Percentiles rank a stretch among this genome's conserved stretches.
phyloP scores from a whole-genome alignment of 192 early-diverging fungal genomes.

The Piromyces sp. region DNA sequence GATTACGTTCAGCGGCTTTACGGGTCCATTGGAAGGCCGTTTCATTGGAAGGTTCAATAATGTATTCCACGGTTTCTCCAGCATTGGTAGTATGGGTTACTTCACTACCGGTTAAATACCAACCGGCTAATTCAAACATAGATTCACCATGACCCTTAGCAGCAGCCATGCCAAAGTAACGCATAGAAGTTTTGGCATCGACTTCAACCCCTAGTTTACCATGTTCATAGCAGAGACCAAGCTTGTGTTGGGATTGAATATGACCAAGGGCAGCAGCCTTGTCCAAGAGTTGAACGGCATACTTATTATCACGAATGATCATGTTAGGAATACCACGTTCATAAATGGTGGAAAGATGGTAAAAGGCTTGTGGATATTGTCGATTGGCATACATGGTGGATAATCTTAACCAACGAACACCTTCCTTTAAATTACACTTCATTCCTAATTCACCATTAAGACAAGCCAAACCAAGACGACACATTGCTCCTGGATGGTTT shows the following conservation, averaged over 20 bases:
- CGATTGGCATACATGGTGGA: slow-evolving; percentile 31
- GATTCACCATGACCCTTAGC: slow-evolving; percentile 1
- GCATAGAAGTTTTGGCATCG: not conserved
- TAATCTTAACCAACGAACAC: slow-evolving; percentile 19
- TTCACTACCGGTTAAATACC: slow-evolving; percentile 1
- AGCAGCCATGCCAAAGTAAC: not conserved
- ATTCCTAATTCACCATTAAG: slow-evolving; percentile 37
- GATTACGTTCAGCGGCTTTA: not conserved
- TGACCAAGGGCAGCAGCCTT: slow-evolving; percentile 49
- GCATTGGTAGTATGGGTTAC: not conserved
- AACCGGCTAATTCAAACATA: slow-evolving; percentile 3
- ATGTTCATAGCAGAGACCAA: slow-evolving; percentile 41
- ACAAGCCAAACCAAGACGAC: slow-evolving; percentile 37
- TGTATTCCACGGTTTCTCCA: not conserved
- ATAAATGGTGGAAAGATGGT: slow-evolving; percentile 37
- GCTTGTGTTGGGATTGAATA: slow-evolving; percentile 36
- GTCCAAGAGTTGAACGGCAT: slow-evolving; percentile 36
- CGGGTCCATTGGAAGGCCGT: not conserved
- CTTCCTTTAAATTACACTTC: slow-evolving; percentile 28
- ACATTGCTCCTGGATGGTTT: slow-evolving; percentile 49
- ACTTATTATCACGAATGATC: slow-evolving; percentile 38
- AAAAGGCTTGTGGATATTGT: slow-evolving; percentile 38
- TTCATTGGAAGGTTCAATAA: not conserved
- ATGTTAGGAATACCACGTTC: slow-evolving; percentile 35
- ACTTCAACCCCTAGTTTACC: slow-evolving; percentile 33